phyloP scores from a whole-genome alignment of 108 stramenopile species.

The Cyclostephanos tholiformis region DNA sequence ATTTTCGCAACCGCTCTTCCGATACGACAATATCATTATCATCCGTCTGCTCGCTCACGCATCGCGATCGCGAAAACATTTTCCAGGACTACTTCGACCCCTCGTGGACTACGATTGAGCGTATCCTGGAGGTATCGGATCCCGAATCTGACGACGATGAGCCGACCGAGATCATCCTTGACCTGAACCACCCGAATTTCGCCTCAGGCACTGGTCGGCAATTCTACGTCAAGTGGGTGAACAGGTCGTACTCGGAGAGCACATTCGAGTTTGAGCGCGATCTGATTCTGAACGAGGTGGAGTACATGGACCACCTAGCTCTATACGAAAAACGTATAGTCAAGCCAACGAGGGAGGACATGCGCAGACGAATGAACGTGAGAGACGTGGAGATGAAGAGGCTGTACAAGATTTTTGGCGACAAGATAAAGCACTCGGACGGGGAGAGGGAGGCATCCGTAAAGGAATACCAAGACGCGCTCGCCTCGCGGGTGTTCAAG shows the following conservation, averaged over 20 bases:
- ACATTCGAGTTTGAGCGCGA: slow-evolving; percentile 87
- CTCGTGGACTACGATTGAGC: slow-evolving; percentile 73
- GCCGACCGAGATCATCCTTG: slow-evolving; percentile 67
- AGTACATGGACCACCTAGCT: slow-evolving; percentile 63
- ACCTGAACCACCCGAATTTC: slow-evolving; percentile 63
- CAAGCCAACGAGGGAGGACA: slow-evolving; percentile 58
- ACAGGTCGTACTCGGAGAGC: slow-evolving; percentile 63
- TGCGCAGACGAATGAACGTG: slow-evolving; percentile 20
- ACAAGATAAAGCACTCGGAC: slow-evolving; percentile 38
- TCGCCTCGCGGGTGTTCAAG: slow-evolving; percentile 57
- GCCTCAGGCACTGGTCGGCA: slow-evolving; percentile 75
- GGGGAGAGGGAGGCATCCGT: slow-evolving; percentile 56
- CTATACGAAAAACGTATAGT: slow-evolving; percentile 54
- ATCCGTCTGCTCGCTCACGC: not conserved
- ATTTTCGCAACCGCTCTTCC: no score
- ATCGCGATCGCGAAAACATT: not conserved
- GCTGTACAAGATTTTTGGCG: slow-evolving; percentile 76
- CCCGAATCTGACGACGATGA: slow-evolving; percentile 26
- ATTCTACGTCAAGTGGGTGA: slow-evolving; percentile 83
- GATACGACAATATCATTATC: no score
- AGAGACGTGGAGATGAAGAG: slow-evolving; percentile 54
- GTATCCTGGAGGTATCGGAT: slow-evolving; percentile 67
- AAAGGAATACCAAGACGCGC: slow-evolving; percentile 56
- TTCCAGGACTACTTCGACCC: slow-evolving; percentile 85
- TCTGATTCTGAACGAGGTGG: slow-evolving; percentile 76